phyloP scores from a whole-genome alignment of 2,329 filamentous ascomycete genomes.

The Didymella exigua region DNA sequence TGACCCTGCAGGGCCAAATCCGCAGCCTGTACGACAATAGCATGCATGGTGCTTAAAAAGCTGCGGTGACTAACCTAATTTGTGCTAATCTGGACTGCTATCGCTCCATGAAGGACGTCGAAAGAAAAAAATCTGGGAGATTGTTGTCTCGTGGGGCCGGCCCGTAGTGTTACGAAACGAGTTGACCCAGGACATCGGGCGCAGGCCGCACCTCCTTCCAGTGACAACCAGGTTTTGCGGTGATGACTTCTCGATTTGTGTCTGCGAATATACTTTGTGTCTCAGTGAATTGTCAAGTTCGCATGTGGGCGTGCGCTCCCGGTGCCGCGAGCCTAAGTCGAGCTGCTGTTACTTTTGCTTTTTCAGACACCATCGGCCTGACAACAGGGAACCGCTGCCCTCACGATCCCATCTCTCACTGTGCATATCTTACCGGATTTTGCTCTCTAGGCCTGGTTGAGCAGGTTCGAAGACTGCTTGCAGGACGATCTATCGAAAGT shows the following conservation, averaged over 20 bases:
- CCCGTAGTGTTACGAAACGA: slow-evolving; percentile 2
- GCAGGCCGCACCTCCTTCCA: background rate
- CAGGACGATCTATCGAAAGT: slow-evolving; percentile 4
- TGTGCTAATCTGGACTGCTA: background rate
- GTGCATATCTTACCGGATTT: background rate
- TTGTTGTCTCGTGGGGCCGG: slow-evolving; percentile 4
- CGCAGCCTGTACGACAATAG: background rate
- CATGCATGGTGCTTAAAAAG: background rate
- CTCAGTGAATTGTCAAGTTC: background rate
- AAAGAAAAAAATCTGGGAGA: background rate
- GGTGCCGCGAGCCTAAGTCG: background rate
- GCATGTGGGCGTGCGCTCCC: background rate
- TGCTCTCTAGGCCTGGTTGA: background rate
- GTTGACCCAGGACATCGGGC: background rate
- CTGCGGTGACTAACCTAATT: background rate
- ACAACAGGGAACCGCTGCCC: slow-evolving; percentile 1
- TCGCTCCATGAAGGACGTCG: background rate
- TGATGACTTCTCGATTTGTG: background rate
- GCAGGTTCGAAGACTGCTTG: background rate
- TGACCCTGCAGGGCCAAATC: background rate
- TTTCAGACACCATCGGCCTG: background rate
- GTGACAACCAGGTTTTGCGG: background rate
- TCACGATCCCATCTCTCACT: slow-evolving; percentile 1
- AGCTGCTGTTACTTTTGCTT: slow-evolving; percentile 10
- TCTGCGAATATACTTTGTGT: background rate